Conservation (phyloP, 1,139 yeast genomes). For the Hansenula anomala region DNA sequence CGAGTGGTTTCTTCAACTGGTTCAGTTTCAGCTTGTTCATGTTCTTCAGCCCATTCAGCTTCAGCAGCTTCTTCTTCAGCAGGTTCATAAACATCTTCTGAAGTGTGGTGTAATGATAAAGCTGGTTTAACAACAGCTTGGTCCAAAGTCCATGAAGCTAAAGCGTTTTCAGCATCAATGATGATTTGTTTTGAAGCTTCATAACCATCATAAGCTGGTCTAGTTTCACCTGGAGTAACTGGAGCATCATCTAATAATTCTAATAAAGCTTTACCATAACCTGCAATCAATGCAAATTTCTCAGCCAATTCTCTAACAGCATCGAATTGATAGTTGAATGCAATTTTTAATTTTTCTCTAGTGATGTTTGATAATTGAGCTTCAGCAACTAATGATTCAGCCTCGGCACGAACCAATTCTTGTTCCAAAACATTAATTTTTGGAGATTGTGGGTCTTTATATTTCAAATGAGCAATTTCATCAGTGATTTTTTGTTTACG, state of each 20-base stretch:
- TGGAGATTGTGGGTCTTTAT: conserved; percentile 82
- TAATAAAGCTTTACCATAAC: conserved; percentile 81
- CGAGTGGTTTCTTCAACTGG: neutral
- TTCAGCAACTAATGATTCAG: conserved; percentile 86
- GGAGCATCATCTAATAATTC: conserved; percentile 81
- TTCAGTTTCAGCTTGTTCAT: conserved; percentile 21
- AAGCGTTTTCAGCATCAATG: conserved; percentile 79
- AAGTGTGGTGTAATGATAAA: conserved; percentile 69
- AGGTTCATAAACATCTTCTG: conserved; percentile 58
- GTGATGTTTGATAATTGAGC: conserved; percentile 86
- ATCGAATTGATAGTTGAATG: conserved; percentile 80
- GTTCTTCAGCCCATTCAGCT: conserved; percentile 24
- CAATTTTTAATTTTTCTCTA: conserved; percentile 81
- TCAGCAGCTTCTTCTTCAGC: conserved; percentile 27
- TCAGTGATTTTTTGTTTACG: conserved; percentile 83
- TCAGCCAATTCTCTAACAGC: conserved; percentile 79
- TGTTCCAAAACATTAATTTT: conserved; percentile 80
- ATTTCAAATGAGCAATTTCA: conserved; percentile 76
- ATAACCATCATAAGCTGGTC: conserved; percentile 85
- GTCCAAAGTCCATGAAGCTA: conserved; percentile 81
- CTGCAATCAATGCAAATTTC: conserved; percentile 81
- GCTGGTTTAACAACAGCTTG: conserved; percentile 78
- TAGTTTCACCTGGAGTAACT: conserved; percentile 87
- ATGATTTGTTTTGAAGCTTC: conserved; percentile 85
- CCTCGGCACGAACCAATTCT: conserved; percentile 87